Conservation (phyloP, 1,284 basidiomycete species). For the Cryptococcus sp. region DNA sequence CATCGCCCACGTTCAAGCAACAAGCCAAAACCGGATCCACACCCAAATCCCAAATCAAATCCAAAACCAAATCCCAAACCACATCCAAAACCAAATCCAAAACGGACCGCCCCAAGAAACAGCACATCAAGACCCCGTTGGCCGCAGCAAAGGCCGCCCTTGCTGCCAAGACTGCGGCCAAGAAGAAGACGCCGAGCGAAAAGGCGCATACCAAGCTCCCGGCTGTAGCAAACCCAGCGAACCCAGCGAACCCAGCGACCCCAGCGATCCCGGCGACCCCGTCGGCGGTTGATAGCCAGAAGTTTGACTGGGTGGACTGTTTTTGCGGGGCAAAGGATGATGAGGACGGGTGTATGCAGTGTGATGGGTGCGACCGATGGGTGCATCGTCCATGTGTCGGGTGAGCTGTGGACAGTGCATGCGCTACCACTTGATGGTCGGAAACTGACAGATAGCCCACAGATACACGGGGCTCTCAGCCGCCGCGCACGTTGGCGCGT, state of each 20-base stretch:
- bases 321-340: slow-evolving; percentile 10
- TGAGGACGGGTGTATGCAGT: slow-evolving; percentile 8
- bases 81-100: neutral
- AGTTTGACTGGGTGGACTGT: slow-evolving; percentile 6
- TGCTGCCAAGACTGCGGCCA: neutral
- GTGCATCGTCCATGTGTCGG: slow-evolving; percentile 18
- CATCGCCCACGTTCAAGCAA: neutral
- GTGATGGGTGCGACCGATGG: slow-evolving; percentile 15
- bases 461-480: neutral
- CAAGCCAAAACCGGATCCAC: too few relatives aligned
- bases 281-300: too few relatives aligned
- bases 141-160: neutral
- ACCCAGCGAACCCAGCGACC: too few relatives aligned
- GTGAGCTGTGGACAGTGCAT: slow-evolving; percentile 6
- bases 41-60: too few relatives aligned
- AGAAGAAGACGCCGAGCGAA: neutral
- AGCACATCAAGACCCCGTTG: neutral
- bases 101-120: neutral
- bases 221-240: neutral
- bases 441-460: neutral
- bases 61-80: neutral
- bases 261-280: too few relatives aligned
- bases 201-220: neutral
- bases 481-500: neutral
- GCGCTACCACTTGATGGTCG: too few relatives aligned